Base-by-base conservation (phyloP, 1,284 basidiomycete species). In the Ganoderma multipileum region DNA sequence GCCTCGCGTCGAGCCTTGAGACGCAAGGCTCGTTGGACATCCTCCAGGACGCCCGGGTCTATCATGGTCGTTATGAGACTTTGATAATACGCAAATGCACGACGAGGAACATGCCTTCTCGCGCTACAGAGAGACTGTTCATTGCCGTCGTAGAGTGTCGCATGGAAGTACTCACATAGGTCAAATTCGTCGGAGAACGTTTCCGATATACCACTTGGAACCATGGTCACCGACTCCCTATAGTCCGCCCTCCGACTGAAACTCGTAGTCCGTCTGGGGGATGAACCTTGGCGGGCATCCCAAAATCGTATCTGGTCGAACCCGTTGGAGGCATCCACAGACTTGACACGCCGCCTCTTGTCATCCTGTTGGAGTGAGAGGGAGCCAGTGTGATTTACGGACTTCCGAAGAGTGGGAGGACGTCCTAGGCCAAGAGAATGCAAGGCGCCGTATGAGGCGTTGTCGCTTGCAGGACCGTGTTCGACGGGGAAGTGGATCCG, bases 11-110 rank as follows among this genome's bases (percentile, higher is more conserved):
- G 84, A 55, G 90, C 89, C 77, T 92, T 92, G 62, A 91, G 79
- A 66, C 87, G 87, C 52, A 93, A 75, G 7, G 91, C 91, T 65
- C 88, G 87, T 72, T 92, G 89, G 3, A 93, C 91, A 71, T 93
- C 92, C 77, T 91, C 91, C 61, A 93, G 77, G 71, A 93, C 89
- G 72, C 84, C 84, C 20, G 91, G 90, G 79, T 93, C 91, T 92
- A 74, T 28, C 47, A 18, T 54, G 26, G 26, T 14, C 71, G 76
- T 64, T 63, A 36, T 65, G 33, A 67, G 70, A 68, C 38, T 16
- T 41, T 14, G 9, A 20, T 69, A 68, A 66, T 66, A 54, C 63
- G 23, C 3, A 26, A 28, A 23, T 59, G 16, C 47, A 33, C 54
- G 7, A n/a, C 14, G 14, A 18, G 57, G 16, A 42, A 50, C 82